Evolutionary conservation across 225 moss, liverwort and hornwort genomes (phyloP).

Genomic region (Physcomitrellopsis africana): DNA sequence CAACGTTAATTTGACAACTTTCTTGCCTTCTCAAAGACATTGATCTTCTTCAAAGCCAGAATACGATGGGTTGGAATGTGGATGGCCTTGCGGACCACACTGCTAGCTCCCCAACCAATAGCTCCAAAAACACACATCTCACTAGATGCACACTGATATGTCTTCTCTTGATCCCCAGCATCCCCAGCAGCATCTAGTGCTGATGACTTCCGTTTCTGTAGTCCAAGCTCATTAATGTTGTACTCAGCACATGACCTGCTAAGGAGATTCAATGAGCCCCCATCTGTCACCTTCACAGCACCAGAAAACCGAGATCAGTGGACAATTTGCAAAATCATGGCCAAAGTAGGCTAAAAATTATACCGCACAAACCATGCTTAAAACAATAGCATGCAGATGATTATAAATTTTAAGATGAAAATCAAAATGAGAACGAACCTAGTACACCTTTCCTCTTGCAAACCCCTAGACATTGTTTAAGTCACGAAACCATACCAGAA

Average conservation of each 20-base stretch:
- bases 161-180: slow-evolving; percentile 84
- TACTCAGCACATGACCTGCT: slow-evolving; percentile 99
- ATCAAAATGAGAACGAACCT: background rate
- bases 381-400: background rate
- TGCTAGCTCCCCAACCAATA: slow-evolving; percentile 99
- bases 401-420: background rate
- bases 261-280: slow-evolving; percentile 88
- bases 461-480: background rate
- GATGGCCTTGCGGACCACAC: slow-evolving; percentile 97
- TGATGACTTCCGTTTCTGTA: slow-evolving; percentile 88
- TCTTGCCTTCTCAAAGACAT: slow-evolving; percentile 98
- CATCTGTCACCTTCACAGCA: slow-evolving; percentile 88
- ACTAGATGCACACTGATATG: slow-evolving; percentile 96
- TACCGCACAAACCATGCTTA: background rate
- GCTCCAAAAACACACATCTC: slow-evolving; percentile 99
- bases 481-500: background rate
- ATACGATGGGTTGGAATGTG: slow-evolving; percentile 98
- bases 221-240: slow-evolving; percentile 97
- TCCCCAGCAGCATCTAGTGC: slow-evolving; percentile 70
- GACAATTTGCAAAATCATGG: background rate
- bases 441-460: background rate
- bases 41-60: slow-evolving; percentile 98
- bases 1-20: slow-evolving; percentile 36
- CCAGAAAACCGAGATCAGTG: slow-evolving; percentile 18
- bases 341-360: background rate